A percentile compares a stretch with the other conserved stretches of the same genome.
phyloP scores from a whole-genome alignment of 2,329 filamentous ascomycete species.

The Penicillium sp. region DNA sequence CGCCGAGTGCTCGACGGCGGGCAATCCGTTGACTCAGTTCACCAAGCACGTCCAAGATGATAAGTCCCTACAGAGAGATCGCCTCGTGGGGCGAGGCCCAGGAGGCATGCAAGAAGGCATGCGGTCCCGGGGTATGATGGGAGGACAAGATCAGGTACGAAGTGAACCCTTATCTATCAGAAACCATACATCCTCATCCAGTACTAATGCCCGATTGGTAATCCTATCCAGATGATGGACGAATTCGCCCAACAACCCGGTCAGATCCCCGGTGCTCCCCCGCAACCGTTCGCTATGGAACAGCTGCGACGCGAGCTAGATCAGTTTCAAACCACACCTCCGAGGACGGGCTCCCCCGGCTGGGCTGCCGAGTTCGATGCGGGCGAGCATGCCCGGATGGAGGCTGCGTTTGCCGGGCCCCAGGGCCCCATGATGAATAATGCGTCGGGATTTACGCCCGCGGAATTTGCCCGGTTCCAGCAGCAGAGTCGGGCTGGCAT shows the following conservation, averaged over 20 bases:
- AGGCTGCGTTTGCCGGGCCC: slow-evolving; percentile 58
- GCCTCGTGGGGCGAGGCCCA: slow-evolving; percentile 69
- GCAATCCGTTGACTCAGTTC: slow-evolving; percentile 93
- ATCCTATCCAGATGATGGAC: slow-evolving; percentile 93
- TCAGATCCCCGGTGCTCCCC: slow-evolving; percentile 48
- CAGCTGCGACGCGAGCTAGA: slow-evolving; percentile 57
- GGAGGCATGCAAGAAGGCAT: slow-evolving; percentile 66
- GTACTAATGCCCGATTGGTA: too few relatives aligned
- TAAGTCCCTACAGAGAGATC: slow-evolving; percentile 84
- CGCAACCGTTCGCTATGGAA: slow-evolving; percentile 57
- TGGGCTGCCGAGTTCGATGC: slow-evolving; percentile 60
- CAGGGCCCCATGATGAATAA: slow-evolving; percentile 42
- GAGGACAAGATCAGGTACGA: slow-evolving; percentile 67
- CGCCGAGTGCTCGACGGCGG: slow-evolving; percentile 90
- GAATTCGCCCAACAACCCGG: slow-evolving; percentile 76
- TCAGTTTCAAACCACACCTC: slow-evolving; percentile 41
- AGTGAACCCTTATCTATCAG: slow-evolving; percentile 13
- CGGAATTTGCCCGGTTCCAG: slow-evolving; percentile 82
- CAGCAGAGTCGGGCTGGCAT: slow-evolving; percentile 56
- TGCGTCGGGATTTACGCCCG: slow-evolving; percentile 59
- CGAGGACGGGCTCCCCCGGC: slow-evolving; percentile 48
- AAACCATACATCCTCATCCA: too few relatives aligned
- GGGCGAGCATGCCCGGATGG: slow-evolving; percentile 59
- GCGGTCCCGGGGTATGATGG: slow-evolving; percentile 60
- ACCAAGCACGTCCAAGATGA: slow-evolving; percentile 96